Percentiles rank a stretch among this genome's conserved stretches.
These are phyloP conservation scores for Hibiscus syriacus DNA, from an alignment of 345 rosid genomes.

Conservation along the genomic window DNA sequence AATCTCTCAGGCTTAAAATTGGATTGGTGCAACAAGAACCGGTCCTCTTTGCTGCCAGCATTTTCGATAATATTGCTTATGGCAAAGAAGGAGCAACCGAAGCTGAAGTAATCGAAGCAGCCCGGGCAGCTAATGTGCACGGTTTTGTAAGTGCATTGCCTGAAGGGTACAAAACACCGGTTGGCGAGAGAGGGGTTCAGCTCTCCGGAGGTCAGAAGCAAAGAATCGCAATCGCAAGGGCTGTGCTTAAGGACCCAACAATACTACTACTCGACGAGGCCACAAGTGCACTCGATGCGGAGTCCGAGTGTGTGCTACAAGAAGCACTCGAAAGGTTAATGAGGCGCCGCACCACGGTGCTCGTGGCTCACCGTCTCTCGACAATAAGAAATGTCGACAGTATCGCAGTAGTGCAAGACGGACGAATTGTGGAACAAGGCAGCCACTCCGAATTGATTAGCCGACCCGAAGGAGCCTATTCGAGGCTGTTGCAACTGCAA, in stretches of 20 bases:
- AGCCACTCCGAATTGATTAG: constrained; percentile 73
- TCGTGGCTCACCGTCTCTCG: constrained; percentile 87
- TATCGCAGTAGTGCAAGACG: constrained; percentile 93
- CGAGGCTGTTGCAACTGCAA: constrained; percentile 86
- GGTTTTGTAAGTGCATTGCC: constrained; percentile 90
- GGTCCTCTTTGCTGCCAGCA: constrained; percentile 81
- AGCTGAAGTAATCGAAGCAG: constrained; percentile 84
- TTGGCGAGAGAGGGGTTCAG: constrained; percentile 96
- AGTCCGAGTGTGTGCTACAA: constrained; percentile 91
- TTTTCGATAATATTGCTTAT: constrained; percentile 90
- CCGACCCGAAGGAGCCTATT: constrained; percentile 82
- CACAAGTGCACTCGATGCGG: constrained; percentile 93
- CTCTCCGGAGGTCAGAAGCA: constrained; percentile 97
- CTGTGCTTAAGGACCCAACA: constrained; percentile 90
- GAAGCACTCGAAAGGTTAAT: constrained; percentile 92
- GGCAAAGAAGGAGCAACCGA: constrained; percentile 92
- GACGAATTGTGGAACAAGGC: constrained; percentile 89
- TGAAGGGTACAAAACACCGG: constrained; percentile 85
- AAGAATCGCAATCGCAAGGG: constrained; percentile 94
- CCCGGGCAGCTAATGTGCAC: constrained; percentile 87
- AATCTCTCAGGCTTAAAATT: constrained; percentile 78
- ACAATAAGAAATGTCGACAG: constrained; percentile 87
- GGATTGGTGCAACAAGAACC: constrained; percentile 99
- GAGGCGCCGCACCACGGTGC: constrained; percentile 94
- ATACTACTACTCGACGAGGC: constrained; percentile 90